Base-by-base conservation (phyloP, 768 basidiomycete genomes). In the Pleurotus citrinopileatus region DNA sequence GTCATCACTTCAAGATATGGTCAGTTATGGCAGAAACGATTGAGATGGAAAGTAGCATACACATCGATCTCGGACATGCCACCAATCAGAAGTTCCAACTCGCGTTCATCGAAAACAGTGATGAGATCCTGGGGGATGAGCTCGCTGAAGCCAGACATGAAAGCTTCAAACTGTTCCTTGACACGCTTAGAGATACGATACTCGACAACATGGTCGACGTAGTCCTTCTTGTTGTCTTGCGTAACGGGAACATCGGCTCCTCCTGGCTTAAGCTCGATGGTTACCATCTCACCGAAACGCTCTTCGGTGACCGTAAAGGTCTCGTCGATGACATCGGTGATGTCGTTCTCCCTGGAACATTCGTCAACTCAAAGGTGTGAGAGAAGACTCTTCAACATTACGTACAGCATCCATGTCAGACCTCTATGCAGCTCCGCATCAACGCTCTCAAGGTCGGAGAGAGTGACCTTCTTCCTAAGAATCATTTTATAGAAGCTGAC, bases 401-500 rank as follows among this genome's bases (percentile, higher is more conserved):
- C 94, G 63, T 66, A 94, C 94, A 98, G 81, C 94, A 98, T 99
- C 97, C 97, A 99, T 20, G 91, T 94, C 73, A 99, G 78, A 56
- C 94, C 94, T 40, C 96, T 87, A 67, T 93, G 89, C 55, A 98
- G 71, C 66, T 98, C 97, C 1, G 86, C 92, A 72, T 99, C 97
- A 22, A 99, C 96, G 67, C 89, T 91, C 77, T 98, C 96, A 61
- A 99, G 74, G 72, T 99, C 97, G 5, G 89, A 83, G 36, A 98
- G 71, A 0, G 89, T 89, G 27, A 98, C 94, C 73, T 98, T 97
- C 79, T 98, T 98, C 80, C 91, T 92, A 64, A 99, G 68, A 56
- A 98, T 95, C 95, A 98, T 98, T 79, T 98, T 99, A 83, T 99
- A 98, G 80, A 99, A 97, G 63, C 92, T 92, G 67, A 96, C 94